Base-by-base conservation (phyloP, 495 filamentous ascomycete genomes). In the Amphirosellinia nigrospora region DNA sequence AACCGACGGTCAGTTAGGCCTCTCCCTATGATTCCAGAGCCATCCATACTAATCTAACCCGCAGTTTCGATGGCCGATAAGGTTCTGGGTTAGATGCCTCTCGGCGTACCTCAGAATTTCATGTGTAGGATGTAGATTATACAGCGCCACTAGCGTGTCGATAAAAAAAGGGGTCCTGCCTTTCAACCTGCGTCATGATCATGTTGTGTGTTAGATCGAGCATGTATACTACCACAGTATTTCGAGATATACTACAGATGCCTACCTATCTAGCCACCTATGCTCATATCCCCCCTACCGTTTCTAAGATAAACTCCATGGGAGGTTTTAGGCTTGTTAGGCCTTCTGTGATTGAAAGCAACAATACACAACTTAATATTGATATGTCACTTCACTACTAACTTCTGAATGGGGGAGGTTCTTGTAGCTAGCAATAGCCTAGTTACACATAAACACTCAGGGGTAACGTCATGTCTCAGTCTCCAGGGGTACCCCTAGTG, bases 21-120 rank as follows among this genome's bases (percentile, higher is more conserved):
- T 50, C 59, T 64, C 64, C 53, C 53, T 30, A 1, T 30, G n/a
- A n/a, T 15, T 9, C 34, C 7, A 16, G 48, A 36, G 38, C 50
- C 16, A 34, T 50, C 62, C 62, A 8, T 65, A 48, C 43, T 43
- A 21, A 53, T n/a, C 45, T 39, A 26, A 46, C 19, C 36, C 66
- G 48, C 73, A 91, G 90, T 90, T 48, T 91, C 90, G 34, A 79
- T 91, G 63, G 92, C 90, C 55, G 90, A 93, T 63, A 90, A 93
- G 70, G 91, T 94, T 4, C 79, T 94, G 55, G 87, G 80, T 68
- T 89, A 85, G 80, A 74, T 60, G 55, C 11, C 34, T 30, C n/a
- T 53, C 19, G 15, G 30, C 19, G 39, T 2, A 11, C 34, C 10
- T 15, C 15, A 34, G 59, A 8, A 63, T 28, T 2, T 6, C n/a